Conservation (phyloP, 2,329 filamentous ascomycete species). For the Chaetomium sp. region DNA sequence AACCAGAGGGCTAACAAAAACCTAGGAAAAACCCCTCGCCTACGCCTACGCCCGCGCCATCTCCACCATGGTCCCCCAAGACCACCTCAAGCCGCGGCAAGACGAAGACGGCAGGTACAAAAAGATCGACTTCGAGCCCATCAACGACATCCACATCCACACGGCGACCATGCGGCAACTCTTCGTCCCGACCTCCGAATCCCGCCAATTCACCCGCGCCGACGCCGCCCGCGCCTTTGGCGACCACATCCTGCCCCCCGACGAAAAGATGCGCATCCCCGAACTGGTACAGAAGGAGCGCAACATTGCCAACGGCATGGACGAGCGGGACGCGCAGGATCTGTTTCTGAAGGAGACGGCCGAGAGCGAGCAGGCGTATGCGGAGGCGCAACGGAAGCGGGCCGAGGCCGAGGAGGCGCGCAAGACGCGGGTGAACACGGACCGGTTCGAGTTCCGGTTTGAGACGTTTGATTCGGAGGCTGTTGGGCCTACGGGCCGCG, state of each 20-base stretch:
- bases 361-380: conserved; percentile 37
- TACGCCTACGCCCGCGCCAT: conserved; percentile 71
- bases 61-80: conserved; percentile 71
- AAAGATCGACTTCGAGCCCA: conserved; percentile 43
- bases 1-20: neutral
- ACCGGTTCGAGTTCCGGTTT: conserved; percentile 59
- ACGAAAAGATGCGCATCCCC: conserved; percentile 55
- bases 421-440: conserved; percentile 41
- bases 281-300: conserved; percentile 53
- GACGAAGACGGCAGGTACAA: too few relatives aligned
- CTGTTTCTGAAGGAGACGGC: conserved; percentile 36
- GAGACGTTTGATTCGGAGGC: conserved; percentile 51
- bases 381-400: conserved; percentile 28
- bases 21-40: conserved; percentile 69
- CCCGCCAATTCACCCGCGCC: conserved; percentile 55
- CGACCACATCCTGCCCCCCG: conserved; percentile 51
- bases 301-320: conserved; percentile 35
- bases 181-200: conserved; percentile 59
- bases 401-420: conserved; percentile 33
- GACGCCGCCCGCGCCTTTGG: conserved; percentile 62
- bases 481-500: conserved; percentile 48
- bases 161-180: conserved; percentile 55
- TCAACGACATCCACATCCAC: conserved; percentile 61
- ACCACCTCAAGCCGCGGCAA: conserved; percentile 33
- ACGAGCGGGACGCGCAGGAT: conserved; percentile 32